phyloP scores from a whole-genome alignment of 2,329 filamentous ascomycete genomes.

The Apiospora rasikravindrae region DNA sequence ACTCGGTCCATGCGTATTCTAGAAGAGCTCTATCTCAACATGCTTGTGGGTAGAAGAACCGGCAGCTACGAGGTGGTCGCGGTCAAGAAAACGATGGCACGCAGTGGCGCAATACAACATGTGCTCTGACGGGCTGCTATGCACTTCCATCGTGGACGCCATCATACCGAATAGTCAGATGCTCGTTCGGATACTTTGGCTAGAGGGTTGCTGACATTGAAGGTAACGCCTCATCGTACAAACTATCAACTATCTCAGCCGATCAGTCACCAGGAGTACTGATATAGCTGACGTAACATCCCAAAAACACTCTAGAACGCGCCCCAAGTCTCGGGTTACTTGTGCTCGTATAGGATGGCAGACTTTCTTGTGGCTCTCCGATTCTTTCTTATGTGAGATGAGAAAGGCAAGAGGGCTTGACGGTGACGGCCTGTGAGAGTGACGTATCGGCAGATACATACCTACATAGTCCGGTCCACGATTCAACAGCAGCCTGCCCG shows the following conservation, averaged over 20 bases:
- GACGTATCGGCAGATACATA: not conserved
- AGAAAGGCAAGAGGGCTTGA: not conserved
- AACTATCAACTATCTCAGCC: too few species aligned
- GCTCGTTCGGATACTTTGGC: not conserved
- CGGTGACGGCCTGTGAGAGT: not conserved
- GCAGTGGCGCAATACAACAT: not conserved
- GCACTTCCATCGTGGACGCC: not conserved
- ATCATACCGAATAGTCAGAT: not conserved
- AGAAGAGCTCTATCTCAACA: not conserved
- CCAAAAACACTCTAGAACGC: not conserved
- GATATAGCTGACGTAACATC: not conserved
- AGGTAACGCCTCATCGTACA: not conserved
- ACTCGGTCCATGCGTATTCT: not conserved
- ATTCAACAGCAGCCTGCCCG: not conserved
- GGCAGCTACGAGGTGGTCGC: not conserved
- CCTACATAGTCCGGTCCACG: not conserved
- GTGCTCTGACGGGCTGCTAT: not conserved
- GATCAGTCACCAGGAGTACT: not conserved
- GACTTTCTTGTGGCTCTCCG: not conserved
- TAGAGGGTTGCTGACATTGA: too few species aligned
- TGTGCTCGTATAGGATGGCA: not conserved
- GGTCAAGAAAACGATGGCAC: not conserved
- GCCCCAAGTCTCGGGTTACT: not conserved
- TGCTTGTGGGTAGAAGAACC: not conserved
- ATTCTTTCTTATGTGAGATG: not conserved